Base-by-base conservation (phyloP, 805 yeast species). In the Lachancea sp. region DNA sequence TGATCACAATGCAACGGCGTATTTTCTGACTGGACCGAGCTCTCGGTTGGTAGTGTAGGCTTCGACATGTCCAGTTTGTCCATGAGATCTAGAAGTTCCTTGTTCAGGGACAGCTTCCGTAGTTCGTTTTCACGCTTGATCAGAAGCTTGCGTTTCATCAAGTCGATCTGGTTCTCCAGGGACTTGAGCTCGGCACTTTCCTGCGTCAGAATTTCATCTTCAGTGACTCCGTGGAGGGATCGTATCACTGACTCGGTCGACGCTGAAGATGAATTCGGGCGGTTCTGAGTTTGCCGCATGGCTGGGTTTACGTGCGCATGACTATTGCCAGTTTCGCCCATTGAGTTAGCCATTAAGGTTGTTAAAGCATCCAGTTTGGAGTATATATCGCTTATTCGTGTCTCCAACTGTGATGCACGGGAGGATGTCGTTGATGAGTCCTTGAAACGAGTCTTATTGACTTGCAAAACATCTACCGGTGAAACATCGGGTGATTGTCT, bases 91-190 rank as follows among this genome's bases (percentile, higher is more conserved):
- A 43, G 36, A 31, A 61, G 43, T 32, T 59, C 60, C 33, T 55
- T 54, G 41, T 61, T 56, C 37, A 65, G 47, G 13, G 63, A 59
- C 12, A 51, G 46, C 43, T 63, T 65, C 33, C 64, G 56, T 24
- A 56, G 45, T 38, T 61, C 64, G 43, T 64, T 63, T 30, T 63
- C 66, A 29, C 61, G 60, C 42, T 62, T 60, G 19, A 60, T 48
- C 13, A 55, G 52, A 12, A 67, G 49, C 34, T 56, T 60, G n/a
- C 56, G 45, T 26, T 57, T 59, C 21, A 63, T 49, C 2, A 54
- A 47, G 19, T 51, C 54, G n/a, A 67, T 60, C 37, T 62, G 61
- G 7, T 51, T 53, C 36, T 65, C 62, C 26, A 67, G 45, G 21
- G 51, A 51, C 34, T 55, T 55, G 20, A 67, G 49, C 37, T 65